Base-by-base conservation (phyloP, 306 rosid genomes). In the Vigna nakashimae region DNA sequence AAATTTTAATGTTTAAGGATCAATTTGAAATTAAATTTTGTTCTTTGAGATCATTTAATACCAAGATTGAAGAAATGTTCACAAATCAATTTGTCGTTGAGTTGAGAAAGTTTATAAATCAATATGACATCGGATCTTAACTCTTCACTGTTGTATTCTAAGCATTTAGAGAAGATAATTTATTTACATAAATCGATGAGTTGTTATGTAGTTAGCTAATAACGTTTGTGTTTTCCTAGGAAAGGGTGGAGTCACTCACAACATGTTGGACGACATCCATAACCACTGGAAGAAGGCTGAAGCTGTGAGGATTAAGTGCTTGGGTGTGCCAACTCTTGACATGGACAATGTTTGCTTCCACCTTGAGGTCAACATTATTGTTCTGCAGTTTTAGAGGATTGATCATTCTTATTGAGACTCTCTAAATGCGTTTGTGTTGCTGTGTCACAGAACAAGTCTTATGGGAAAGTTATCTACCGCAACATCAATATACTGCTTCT, bases 301-400 rank as follows among this genome's bases (percentile, higher is more conserved):
- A 82, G 98, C 98, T 68, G 98, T 95, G 85, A 90, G 98, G 81
- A 92, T 95, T 81, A 94, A 95, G 85, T 91, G 97, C 77, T 88
- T 95, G 90, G 98, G 98, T 43, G 97, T 89, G 77, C 98, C 98
- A 55, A 91, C 97, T 75, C 87, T 95, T 73, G 98, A 95, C 78
- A 91, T 95, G 93, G 93, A 89, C 79, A 92, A 88, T 36, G 80
- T 95, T 71, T 95, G 93, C 89, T 95, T 91, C 88, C 97, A 92
- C 67, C 92, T 95, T 38, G 95, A 91, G 97, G 98, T 93, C 85
- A 72, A 62, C 52, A 56, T 30, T 22, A 5, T 38, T 55, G 55
- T 64, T 10, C 18, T 51, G 7, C 58, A 45, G 6, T 58, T 72
- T 50, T 26, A 7, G 60, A 32, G 16, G 24, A 17, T 63, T 78